Conservation (phyloP, 1,284 basidiomycete species). For the Pterulicium gracile region DNA sequence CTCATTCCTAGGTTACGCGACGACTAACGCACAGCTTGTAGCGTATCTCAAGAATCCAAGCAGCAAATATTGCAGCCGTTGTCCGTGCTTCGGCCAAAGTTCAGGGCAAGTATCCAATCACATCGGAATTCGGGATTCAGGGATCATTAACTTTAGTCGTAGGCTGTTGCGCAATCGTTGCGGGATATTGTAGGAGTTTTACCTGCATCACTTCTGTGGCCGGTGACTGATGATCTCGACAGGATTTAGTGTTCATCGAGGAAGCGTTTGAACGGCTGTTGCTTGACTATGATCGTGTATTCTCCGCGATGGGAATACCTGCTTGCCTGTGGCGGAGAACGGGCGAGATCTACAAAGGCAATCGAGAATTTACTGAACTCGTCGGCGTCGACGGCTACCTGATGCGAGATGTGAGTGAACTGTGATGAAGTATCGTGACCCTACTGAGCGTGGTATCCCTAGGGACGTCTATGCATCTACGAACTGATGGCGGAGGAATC, state of each 20-base stretch:
- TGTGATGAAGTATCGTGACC: conserved; percentile 17
- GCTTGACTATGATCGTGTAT: conserved; percentile 92
- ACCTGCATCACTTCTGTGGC: conserved; percentile 3
- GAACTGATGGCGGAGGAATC: conserved; percentile 96
- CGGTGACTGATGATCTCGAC: conserved; percentile 8
- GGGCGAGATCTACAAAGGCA: conserved; percentile 97
- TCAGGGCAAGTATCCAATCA: conserved; percentile 43
- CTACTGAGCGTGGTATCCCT: conserved; percentile 6
- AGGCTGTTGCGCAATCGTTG: conserved; percentile 84
- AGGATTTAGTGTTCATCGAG: conserved; percentile 96
- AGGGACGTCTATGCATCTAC: conserved; percentile 92
- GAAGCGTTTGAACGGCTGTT: conserved; percentile 94
- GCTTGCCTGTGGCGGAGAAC: conserved; percentile 95
- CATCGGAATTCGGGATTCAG: conserved; percentile 5
- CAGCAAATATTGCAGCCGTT: conserved; percentile 85
- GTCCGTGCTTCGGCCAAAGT: conserved; percentile 87
- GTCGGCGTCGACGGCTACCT: conserved; percentile 76
- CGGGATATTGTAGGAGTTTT: conserved; percentile 62
- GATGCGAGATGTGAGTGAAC: conserved; percentile 59
- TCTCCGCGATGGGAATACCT: conserved; percentile 92
- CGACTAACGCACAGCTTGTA: conserved; percentile 17
- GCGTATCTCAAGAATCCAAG: conserved; percentile 82
- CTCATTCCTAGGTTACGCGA: conserved; percentile 4
- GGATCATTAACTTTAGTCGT: no score
- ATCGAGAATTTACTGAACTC: conserved; percentile 87